These are phyloP conservation scores for Linnemannia hyalina DNA, from an alignment of 192 early-diverging fungal genomes.

Conservation along the genomic window DNA sequence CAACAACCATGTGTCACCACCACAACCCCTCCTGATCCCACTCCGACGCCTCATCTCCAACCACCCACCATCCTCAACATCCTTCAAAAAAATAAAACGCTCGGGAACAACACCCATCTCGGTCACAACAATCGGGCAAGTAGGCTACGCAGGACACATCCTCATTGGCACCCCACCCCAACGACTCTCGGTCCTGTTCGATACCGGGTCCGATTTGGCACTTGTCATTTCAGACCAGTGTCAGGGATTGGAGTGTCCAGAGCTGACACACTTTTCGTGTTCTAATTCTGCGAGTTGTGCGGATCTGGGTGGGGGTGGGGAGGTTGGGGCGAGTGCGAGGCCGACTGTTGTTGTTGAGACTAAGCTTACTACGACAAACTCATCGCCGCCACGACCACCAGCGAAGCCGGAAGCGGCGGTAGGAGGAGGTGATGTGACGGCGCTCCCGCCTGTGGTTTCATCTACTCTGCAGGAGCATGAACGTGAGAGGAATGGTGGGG, in stretches of 20 bases:
- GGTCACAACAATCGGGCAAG: constrained; percentile 8
- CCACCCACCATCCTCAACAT: not conserved
- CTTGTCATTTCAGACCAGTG: constrained; percentile 32
- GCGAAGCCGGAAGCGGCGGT: not conserved
- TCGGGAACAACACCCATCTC: not conserved
- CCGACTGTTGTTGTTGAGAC: not conserved
- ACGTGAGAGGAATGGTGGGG: not conserved
- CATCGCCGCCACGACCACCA: not conserved
- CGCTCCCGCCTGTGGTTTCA: not conserved
- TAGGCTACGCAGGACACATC: constrained; percentile 74
- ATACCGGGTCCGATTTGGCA: constrained; percentile 82
- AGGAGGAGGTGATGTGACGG: not conserved
- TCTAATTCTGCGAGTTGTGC: constrained; percentile 23
- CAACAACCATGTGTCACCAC: not conserved
- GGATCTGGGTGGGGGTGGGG: constrained; percentile 16
- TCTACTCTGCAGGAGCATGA: not conserved
- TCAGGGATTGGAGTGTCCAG: constrained; percentile 26
- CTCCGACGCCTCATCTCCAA: not conserved
- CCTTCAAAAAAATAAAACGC: not conserved
- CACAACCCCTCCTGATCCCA: constrained; percentile 4
- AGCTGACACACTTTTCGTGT: constrained; percentile 33
- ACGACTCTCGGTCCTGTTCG: constrained; percentile 87
- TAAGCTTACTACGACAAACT: not conserved
- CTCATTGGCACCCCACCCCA: constrained; percentile 86
- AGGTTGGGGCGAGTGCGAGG: not conserved